phyloP scores from a whole-genome alignment of 257 asterid genomes.

The Leptodermis oblonga region DNA sequence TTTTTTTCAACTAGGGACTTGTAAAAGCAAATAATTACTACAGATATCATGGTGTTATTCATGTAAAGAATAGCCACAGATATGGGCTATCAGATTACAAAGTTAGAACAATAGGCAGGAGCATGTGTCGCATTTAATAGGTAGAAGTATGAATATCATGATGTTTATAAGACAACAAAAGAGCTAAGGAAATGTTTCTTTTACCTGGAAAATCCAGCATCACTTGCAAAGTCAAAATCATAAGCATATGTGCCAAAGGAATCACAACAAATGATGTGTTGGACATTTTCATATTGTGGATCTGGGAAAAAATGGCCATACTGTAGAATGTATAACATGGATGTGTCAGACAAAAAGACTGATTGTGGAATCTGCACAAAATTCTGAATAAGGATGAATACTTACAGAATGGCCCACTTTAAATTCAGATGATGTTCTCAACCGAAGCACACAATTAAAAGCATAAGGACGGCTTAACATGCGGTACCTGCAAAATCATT shows the following conservation, averaged over 20 bases:
- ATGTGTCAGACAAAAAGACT: conserved; percentile 24
- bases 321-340: conserved; percentile 44
- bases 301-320: conserved; percentile 99
- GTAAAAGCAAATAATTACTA: background rate
- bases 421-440: conserved; percentile 91
- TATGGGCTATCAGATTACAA: too few relatives aligned
- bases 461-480: conserved; percentile 95
- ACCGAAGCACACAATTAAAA: conserved; percentile 86
- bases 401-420: conserved; percentile 85
- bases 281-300: conserved; percentile 95
- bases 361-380: conserved; percentile 12
- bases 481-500: conserved; percentile 80
- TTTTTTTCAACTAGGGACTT: background rate
- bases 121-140: background rate
- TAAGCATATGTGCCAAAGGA: conserved; percentile 94
- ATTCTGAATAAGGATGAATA: conserved; percentile 11
- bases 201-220: conserved; percentile 84
- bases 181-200: conserved; percentile 11
- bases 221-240: conserved; percentile 81
- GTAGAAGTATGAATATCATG: background rate
- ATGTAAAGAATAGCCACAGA: background rate
- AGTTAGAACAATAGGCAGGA: conserved; percentile 6
- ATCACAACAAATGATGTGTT: conserved; percentile 94
- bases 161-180: conserved; percentile 18
- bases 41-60: background rate